Base-by-base conservation (phyloP, 352 stramenopile species). In the Phytophthora sp. region DNA sequence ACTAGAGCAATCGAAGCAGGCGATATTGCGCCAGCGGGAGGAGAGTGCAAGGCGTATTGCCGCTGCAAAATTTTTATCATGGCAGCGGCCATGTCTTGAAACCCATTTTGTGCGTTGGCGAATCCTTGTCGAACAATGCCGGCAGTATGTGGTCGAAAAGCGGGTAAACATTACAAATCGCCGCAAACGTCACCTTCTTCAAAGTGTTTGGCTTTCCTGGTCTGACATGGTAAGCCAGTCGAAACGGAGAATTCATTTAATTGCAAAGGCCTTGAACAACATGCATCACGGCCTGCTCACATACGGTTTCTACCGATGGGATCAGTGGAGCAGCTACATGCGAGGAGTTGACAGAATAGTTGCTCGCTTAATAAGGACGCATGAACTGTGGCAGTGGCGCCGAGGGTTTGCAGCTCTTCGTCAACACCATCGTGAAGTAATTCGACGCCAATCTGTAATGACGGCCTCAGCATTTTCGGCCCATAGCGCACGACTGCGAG, bases 371-470 rank as follows among this genome's bases (percentile, higher is more conserved):
- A 52, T 52, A n/a, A 54, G 48, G 26, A 46, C 69, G 3, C 32
- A 52, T 15, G 37, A 52, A 9, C 3, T 61, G 18, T 64, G 54
- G 54, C 64, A 51, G 8, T 30, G 60, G 51, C 64, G 55, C 2
- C 45, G 45, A 53, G 55, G 63, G 1, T 51, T 80, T 17, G 27
- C 50, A 45, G 51, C 50, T n/a, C 63, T 72, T 31, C 57, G 57
- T n/a, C 51, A 52, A 17, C 60, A 73, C 27, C 58, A 66, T 0
- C 60, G 73, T 15, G 54, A 63, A 15, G 54, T 12, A 0, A 50
- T 61, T 39, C 74, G 70, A 21, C 62, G 57, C 15, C 72, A 83
- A 45, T 84, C 69, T 5, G 63, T 84, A 50, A 50, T 74, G 39
- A 43, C 69, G 12, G 66, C 62, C 10, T 44, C 42, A 5, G 42